Percentiles rank a stretch among this genome's conserved stretches.
Conservation (phyloP, 2,329 filamentous ascomycete species). For the Mycosphaerella sp. region DNA sequence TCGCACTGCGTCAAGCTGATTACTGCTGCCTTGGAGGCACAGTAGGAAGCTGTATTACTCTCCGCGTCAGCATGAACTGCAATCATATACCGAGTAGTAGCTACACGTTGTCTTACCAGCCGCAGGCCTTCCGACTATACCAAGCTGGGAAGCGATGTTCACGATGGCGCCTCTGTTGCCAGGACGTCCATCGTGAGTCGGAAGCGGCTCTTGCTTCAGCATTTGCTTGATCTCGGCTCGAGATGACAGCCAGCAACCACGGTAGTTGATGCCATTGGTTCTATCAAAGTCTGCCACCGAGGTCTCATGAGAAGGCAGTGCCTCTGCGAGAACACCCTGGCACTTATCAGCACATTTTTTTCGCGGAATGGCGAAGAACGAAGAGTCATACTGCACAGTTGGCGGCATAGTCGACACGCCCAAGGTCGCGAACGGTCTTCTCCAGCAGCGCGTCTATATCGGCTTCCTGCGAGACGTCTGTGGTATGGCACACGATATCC, state of each 20-base stretch:
- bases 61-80: background rate
- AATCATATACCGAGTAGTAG: background rate
- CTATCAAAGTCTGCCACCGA: conserved; percentile 39
- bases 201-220: conserved; percentile 40
- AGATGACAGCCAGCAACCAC: conserved; percentile 44
- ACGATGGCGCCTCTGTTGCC: conserved; percentile 41
- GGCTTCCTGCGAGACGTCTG: conserved; percentile 36
- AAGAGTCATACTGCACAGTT: conserved; percentile 36
- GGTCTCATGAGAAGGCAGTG: conserved; percentile 36
- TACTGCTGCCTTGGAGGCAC: conserved; percentile 44
- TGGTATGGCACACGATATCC: conserved; percentile 26
- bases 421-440: conserved; percentile 33
- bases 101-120: conserved; percentile 35
- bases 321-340: conserved; percentile 38
- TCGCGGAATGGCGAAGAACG: background rate
- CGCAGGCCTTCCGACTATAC: conserved; percentile 39
- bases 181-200: conserved; percentile 42
- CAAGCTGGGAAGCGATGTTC: conserved; percentile 43
- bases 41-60: conserved; percentile 40
- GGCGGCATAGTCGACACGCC: conserved; percentile 44
- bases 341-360: background rate
- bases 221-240: conserved; percentile 42
- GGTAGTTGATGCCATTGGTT: conserved; percentile 41
- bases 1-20: conserved; percentile 44
- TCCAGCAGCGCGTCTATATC: conserved; percentile 36